Evolutionary conservation across 2,329 filamentous ascomycete species (phyloP).

Genomic region (Arthrobotrys musiformis): DNA sequence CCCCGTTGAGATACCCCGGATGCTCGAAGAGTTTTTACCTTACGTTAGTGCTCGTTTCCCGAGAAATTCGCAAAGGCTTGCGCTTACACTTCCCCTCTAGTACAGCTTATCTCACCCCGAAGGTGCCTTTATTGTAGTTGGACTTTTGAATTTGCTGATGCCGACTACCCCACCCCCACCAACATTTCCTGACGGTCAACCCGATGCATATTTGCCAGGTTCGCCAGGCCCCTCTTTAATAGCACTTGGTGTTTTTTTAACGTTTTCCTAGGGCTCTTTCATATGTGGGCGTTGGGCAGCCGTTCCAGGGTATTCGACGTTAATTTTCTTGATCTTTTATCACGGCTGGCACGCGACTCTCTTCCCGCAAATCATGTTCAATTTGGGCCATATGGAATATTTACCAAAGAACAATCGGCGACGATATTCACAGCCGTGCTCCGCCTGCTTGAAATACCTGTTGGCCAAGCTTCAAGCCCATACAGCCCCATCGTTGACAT

Average conservation of each 20-base stretch:
- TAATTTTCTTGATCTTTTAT: constrained; percentile 88
- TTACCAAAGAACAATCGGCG: constrained; percentile 89
- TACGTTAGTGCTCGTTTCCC: constrained; percentile 65
- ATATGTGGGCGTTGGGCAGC: constrained; percentile 93
- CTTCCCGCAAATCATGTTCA: constrained; percentile 78
- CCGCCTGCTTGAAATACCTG: constrained; percentile 90
- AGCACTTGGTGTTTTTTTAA: neutral
- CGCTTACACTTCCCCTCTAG: constrained; percentile 61
- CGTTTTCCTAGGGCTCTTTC: constrained; percentile 75
- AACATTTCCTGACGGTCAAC: constrained; percentile 78
- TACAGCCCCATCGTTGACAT: constrained; percentile 85
- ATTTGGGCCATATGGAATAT: constrained; percentile 88
- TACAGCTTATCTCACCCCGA: constrained; percentile 95
- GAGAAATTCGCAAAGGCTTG: constrained; percentile 57
- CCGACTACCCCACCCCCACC: constrained; percentile 82
- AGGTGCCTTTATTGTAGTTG: constrained; percentile 91
- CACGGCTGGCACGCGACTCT: constrained; percentile 85
- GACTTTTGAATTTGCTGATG: constrained; percentile 84
- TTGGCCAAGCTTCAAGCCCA: constrained; percentile 92
- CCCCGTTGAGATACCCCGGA: constrained; percentile 81
- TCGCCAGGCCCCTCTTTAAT: neutral
- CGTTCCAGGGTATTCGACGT: constrained; percentile 88
- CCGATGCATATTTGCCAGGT: constrained; percentile 85
- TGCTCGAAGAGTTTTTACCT: constrained; percentile 81
- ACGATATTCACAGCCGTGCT: constrained; percentile 92